A percentile compares a stretch with the other conserved stretches of the same genome.
Evolutionary conservation across 75 land plant species (phyloP).

Genomic region (Adiantum capillusveneris): DNA sequence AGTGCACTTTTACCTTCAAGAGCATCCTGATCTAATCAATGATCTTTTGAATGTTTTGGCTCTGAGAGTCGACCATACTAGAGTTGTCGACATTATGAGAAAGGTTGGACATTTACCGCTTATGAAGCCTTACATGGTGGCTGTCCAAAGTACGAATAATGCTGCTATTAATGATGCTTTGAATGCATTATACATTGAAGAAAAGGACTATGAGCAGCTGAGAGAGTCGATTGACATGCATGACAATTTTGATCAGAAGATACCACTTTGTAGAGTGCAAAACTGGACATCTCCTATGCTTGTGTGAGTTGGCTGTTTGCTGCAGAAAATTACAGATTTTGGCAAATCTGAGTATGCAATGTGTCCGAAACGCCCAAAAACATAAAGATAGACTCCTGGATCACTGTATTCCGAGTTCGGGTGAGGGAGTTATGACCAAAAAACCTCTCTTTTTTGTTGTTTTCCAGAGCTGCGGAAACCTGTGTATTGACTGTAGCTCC

Average conservation of each 20-base stretch:
- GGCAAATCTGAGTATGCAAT: too few species aligned
- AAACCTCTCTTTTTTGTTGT: too few species aligned
- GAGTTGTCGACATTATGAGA: conserved; percentile 94
- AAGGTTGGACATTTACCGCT: conserved; percentile 88
- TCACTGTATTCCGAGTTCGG: too few species aligned
- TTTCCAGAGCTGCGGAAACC: too few species aligned
- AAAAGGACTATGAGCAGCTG: conserved; percentile 90
- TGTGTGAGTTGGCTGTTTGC: too few species aligned
- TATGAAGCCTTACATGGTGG: conserved; percentile 97
- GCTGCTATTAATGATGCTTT: conserved; percentile 95
- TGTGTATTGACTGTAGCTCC: too few species aligned
- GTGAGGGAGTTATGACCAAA: too few species aligned
- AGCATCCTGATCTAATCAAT: conserved; percentile 94
- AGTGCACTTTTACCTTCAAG: conserved; percentile 88
- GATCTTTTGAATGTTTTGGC: conserved; percentile 86
- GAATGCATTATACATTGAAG: conserved; percentile 87
- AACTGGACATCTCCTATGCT: too few species aligned
- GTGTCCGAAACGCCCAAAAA: too few species aligned
- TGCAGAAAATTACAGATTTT: too few species aligned
- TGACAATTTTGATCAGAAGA: conserved; percentile 97
- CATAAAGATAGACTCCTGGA: too few species aligned
- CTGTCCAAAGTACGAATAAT: conserved; percentile 89
- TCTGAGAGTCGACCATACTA: conserved; percentile 80
- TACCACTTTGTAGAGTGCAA: conserved; percentile 95
- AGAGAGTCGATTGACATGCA: conserved; percentile 95